These are phyloP conservation scores for Daldinia concentrica DNA, from an alignment of 495 filamentous ascomycete species.

Conservation along the genomic window DNA sequence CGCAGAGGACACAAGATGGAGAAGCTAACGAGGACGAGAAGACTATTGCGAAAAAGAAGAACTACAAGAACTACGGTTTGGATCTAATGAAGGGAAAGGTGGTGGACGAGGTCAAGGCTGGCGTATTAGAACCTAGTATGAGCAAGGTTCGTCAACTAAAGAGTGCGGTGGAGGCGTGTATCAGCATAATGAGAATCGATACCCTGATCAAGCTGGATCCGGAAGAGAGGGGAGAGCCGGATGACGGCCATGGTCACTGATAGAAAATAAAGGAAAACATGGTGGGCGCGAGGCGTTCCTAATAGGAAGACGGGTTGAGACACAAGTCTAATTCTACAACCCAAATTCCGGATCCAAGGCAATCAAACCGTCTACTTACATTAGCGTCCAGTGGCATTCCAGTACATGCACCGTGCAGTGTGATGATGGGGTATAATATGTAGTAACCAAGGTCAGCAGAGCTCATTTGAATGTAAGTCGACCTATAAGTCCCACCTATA, in stretches of 20 bases:
- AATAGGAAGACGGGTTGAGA: slow-evolving; percentile 32
- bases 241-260: slow-evolving; percentile 79
- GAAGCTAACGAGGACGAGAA: slow-evolving; percentile 87
- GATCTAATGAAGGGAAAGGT: slow-evolving; percentile 91
- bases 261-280: slow-evolving; percentile 32
- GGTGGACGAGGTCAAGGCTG: slow-evolving; percentile 91
- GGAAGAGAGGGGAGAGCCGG: slow-evolving; percentile 78
- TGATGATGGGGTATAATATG: slow-evolving; percentile 15
- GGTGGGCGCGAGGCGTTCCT: slow-evolving; percentile 34
- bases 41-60: slow-evolving; percentile 88
- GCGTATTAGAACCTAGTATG: slow-evolving; percentile 96
- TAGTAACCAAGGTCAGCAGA: slow-evolving; percentile 25
- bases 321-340: slow-evolving; percentile 33
- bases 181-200: slow-evolving; percentile 99
- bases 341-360: slow-evolving; percentile 25
- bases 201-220: slow-evolving; percentile 98
- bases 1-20: slow-evolving; percentile 85
- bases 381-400: slow-evolving; percentile 16
- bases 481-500: background rate
- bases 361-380: slow-evolving; percentile 5
- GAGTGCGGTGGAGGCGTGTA: slow-evolving; percentile 98
- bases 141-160: slow-evolving; percentile 99
- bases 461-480: background rate
- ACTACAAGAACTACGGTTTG: slow-evolving; percentile 97
- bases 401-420: slow-evolving; percentile 12